A percentile compares a stretch with the other conserved stretches of the same genome.
phyloP scores from a whole-genome alignment of 2,329 filamentous ascomycete species.

The Fusarium sp. region DNA sequence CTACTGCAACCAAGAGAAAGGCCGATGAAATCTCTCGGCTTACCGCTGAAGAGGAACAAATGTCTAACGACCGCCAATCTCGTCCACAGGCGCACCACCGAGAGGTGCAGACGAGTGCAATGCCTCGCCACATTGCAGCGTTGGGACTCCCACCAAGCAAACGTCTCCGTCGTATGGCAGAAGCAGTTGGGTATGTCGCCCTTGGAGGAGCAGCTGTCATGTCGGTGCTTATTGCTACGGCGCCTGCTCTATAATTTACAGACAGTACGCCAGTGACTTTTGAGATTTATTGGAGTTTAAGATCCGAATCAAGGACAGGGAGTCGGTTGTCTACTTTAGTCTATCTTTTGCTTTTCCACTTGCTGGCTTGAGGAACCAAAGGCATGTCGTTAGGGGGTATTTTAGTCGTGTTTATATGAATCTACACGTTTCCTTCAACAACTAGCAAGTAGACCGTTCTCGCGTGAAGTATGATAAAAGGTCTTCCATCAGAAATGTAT shows the following conservation, averaged over 20 bases:
- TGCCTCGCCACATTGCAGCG: background rate
- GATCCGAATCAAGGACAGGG: slow-evolving; percentile 6
- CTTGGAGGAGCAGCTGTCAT: slow-evolving; percentile 52
- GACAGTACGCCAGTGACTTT: background rate
- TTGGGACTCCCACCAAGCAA: slow-evolving; percentile 38
- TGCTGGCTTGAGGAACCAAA: background rate
- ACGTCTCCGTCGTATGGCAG: slow-evolving; percentile 48
- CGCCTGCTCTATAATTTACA: slow-evolving; percentile 41
- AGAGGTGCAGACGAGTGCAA: background rate
- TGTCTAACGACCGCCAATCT: background rate
- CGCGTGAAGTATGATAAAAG: background rate
- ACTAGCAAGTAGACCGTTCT: background rate
- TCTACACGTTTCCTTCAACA: background rate
- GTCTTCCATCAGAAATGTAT: slow-evolving; percentile 16
- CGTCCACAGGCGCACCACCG: background rate
- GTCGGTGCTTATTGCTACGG: slow-evolving; percentile 52
- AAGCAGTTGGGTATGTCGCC: slow-evolving; percentile 49
- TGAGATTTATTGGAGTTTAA: slow-evolving; percentile 32
- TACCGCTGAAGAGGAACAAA: slow-evolving; percentile 17
- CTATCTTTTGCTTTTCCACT: background rate
- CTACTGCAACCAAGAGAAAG: slow-evolving; percentile 33
- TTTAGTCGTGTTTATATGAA: background rate
- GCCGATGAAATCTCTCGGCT: slow-evolving; percentile 41
- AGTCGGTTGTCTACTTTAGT: background rate
- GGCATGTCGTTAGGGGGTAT: background rate